Evolutionary conservation across 805 yeast genomes (phyloP), one percentile per base, ranked within the genome.

Genomic region (Candida railenensis): DNA sequence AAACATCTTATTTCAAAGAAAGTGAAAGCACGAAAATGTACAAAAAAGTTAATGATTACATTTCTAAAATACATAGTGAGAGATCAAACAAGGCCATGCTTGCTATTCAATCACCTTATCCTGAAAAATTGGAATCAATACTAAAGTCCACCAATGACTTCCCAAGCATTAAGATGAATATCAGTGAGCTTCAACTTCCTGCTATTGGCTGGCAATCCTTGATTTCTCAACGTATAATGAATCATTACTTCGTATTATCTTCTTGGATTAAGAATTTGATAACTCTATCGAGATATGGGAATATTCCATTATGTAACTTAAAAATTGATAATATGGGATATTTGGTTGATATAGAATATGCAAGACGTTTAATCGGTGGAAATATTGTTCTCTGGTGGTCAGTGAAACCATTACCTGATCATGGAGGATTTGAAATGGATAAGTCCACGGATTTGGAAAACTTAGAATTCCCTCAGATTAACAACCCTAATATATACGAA

Each of bases 301-400:
- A 85, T 46, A 78, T 94, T 42, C 99, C 99, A 1, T 60, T 94
- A 32, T 89, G 98, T 59, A 92, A 94, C 57, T 66, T 92, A 52
- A 83, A 82, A 51, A 73, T 82, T n/a, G 92, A 87, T 48, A 86
- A 88, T 52, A 74, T 84, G 65, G 84, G 87, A 0, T 87, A 81
- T 55, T 70, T 90, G 55, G 86, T 92, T 48, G 99, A 94, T 63
- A 77, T 92, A 37, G 83, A 83, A 46, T 94, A 89, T 63, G 96
- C 98, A 0, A 74, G 99, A 56, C 74, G 83, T 43, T 73, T 94
- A 46, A 71, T 71, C 16, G 75, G 81, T 40, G 78, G 80, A 41
- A 80, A 82, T 49, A 78, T 87, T 36, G 85, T 92, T 4, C 68
- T 95, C 25, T 94, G 99, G 98, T 94, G 99, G 98, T 87, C 96